A percentile compares a stretch with the other conserved stretches of the same genome.
Evolutionary conservation across 169 alveolate genomes (phyloP).

Genomic region (Cryptosporidium xiaoi): DNA sequence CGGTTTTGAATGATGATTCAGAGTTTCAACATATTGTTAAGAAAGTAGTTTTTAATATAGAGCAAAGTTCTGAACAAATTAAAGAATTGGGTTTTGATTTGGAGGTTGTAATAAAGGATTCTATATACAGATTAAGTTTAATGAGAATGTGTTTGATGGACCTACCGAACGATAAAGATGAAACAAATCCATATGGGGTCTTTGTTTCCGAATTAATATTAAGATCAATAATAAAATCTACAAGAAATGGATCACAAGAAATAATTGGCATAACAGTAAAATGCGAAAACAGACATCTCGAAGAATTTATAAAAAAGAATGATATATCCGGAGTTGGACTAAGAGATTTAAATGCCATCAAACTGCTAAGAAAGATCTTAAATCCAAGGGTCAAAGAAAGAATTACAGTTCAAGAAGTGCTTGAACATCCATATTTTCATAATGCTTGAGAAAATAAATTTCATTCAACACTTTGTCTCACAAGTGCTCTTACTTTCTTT

Average conservation of each 20-base stretch:
- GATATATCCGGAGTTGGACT: constrained; percentile 60
- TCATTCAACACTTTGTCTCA: constrained; percentile 77
- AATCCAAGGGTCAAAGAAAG: constrained; percentile 51
- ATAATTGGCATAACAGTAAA: constrained; percentile 25
- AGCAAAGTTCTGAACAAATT: constrained; percentile 1
- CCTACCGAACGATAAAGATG: not conserved
- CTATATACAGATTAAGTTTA: constrained; percentile 55
- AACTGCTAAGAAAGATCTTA: constrained; percentile 14
- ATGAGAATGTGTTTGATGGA: constrained; percentile 59
- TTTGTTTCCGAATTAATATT: constrained; percentile 8
- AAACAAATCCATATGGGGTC: constrained; percentile 5
- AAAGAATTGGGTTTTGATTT: not conserved
- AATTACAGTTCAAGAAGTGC: constrained; percentile 34
- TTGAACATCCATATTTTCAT: constrained; percentile 62
- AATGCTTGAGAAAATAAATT: not conserved
- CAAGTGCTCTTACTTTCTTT: constrained; percentile 88
- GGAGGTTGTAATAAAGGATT: constrained; percentile 14
- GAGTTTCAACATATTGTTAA: constrained; percentile 46
- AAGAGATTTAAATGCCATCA: constrained; percentile 5
- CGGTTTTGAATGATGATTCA: constrained; percentile 58
- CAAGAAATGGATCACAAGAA: constrained; percentile 15
- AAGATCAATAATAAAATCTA: constrained; percentile 3
- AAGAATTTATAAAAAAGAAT: constrained; percentile 18
- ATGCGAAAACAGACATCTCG: constrained; percentile 14
- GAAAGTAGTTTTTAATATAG: constrained; percentile 14